Evolutionary conservation across 202 grass and related monocot genomes (phyloP).

Genomic region (Digitaria exilis): DNA sequence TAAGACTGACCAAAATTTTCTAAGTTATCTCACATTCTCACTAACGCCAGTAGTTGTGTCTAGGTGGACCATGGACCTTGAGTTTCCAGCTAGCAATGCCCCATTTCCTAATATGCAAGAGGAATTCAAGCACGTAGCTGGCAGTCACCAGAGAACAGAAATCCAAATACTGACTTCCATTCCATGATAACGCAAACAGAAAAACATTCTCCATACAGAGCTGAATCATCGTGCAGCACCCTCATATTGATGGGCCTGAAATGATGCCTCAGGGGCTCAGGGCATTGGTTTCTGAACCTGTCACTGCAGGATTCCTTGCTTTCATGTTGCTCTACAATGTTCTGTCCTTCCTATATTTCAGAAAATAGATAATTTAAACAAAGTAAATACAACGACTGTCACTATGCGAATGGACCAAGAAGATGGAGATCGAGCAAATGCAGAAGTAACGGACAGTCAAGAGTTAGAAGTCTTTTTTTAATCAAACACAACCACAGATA

Average conservation of each 20-base stretch:
- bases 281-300: neutral
- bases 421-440: neutral
- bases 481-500: neutral
- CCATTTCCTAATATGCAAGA: conserved; percentile 32
- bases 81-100: conserved; percentile 19
- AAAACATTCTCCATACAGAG: neutral
- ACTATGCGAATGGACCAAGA: neutral
- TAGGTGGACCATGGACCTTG: neutral
- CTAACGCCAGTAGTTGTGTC: neutral
- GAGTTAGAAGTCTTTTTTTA: neutral
- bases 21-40: neutral
- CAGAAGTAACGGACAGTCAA: neutral
- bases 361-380: conserved; percentile 2
- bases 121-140: conserved; percentile 1
- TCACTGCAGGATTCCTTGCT: conserved; percentile 10
- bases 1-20: neutral
- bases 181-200: neutral
- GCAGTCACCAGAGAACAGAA: neutral
- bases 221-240: neutral
- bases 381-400: neutral
- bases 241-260: conserved; percentile 1
- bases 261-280: neutral
- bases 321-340: conserved; percentile 29
- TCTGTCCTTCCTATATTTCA: conserved; percentile 46
- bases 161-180: neutral